A percentile compares a stretch with the other conserved stretches of the same genome.
These are phyloP conservation scores for Apostasia shenzhenica DNA, from an alignment of 106 monocot species.

Conservation along the genomic window DNA sequence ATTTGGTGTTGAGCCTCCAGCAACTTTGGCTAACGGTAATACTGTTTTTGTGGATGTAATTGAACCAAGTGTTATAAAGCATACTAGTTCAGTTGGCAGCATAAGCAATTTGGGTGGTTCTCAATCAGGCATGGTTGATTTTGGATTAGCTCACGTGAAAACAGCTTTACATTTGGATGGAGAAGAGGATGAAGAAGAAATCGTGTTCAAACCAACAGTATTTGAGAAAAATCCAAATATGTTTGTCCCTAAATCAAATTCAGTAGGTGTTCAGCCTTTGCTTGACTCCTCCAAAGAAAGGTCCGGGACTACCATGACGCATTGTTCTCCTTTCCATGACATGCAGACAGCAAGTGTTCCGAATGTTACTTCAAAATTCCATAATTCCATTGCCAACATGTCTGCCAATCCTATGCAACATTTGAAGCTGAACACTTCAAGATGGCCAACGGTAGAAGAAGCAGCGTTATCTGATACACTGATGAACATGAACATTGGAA, in stretches of 20 bases:
- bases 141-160: conserved; percentile 9
- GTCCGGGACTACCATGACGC: conserved; percentile 12
- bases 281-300: conserved; percentile 16
- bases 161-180: conserved; percentile 23
- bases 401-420: conserved; percentile 19
- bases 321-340: conserved; percentile 15
- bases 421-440: conserved; percentile 33
- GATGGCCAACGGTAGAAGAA: conserved; percentile 41
- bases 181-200: conserved; percentile 80
- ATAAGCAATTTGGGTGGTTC: conserved; percentile 4
- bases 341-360: conserved; percentile 18
- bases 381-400: not conserved
- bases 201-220: conserved; percentile 76
- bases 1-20: conserved; percentile 35
- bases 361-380: conserved; percentile 11
- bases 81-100: conserved; percentile 21
- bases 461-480: conserved; percentile 28
- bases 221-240: conserved; percentile 25
- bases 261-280: conserved; percentile 22
- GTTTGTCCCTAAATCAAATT: conserved; percentile 11
- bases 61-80: conserved; percentile 8
- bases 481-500: conserved; percentile 39
- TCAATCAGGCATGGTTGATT: conserved; percentile 8
- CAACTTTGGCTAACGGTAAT: conserved; percentile 13
- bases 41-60: conserved; percentile 4